Evolutionary conservation across 176 grass and related monocot genomes (phyloP).

Genomic region (Rhynchospora tenuis): DNA sequence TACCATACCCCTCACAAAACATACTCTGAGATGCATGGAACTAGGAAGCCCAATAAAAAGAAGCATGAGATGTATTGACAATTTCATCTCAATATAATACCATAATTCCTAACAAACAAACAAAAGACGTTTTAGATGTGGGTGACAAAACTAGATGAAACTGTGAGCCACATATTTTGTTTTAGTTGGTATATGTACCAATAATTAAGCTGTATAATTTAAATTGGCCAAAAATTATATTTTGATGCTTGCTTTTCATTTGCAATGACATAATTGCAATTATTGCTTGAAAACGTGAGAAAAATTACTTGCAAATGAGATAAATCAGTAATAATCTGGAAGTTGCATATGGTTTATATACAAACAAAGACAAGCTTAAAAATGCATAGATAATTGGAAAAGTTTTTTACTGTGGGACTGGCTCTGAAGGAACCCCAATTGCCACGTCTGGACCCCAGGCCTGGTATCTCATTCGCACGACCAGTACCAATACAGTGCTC

Average conservation of each 20-base stretch:
- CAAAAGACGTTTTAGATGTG: no score
- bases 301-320: background rate
- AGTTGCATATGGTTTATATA: background rate
- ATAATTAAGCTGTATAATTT: background rate
- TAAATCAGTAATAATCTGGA: background rate
- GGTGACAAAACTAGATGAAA: background rate
- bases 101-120: no score
- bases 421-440: slow-evolving; percentile 66
- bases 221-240: background rate
- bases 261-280: no score
- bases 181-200: background rate
- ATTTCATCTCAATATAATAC: no score
- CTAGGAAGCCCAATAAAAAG: no score
- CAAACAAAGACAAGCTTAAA: background rate
- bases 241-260: background rate
- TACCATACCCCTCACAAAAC: no score
- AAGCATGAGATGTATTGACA: no score
- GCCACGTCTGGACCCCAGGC: slow-evolving; percentile 58
- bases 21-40: no score
- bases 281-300: background rate
- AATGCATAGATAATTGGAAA: background rate
- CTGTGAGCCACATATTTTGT: background rate
- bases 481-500: slow-evolving; percentile 82
- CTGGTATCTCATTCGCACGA: slow-evolving; percentile 57
- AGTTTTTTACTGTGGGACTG: slow-evolving; percentile 43